Evolutionary conservation across 1,284 basidiomycete genomes (phyloP).

Genomic region (Melampsora medusae): DNA sequence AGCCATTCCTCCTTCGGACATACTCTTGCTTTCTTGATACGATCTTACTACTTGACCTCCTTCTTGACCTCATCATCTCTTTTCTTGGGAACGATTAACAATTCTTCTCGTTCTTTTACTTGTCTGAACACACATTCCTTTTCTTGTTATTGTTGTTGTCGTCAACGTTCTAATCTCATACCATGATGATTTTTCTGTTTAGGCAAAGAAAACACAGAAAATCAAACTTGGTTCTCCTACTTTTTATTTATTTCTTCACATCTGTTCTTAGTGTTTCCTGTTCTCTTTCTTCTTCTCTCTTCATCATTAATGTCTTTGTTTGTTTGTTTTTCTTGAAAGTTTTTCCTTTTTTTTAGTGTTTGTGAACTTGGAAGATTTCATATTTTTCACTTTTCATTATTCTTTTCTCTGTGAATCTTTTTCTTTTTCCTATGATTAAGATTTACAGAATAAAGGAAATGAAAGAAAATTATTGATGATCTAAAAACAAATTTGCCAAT

Average conservation of each 20-base stretch:
- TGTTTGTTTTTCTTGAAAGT: not conserved
- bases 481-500: too few species aligned
- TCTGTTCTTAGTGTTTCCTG: not conserved
- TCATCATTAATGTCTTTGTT: not conserved
- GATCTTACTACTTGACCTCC: too few species aligned
- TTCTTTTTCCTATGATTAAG: too few species aligned
- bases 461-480: too few species aligned
- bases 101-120: too few species aligned
- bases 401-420: not conserved
- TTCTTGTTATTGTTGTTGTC: not conserved
- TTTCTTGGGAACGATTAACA: too few species aligned
- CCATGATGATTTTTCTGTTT: not conserved
- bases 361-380: not conserved
- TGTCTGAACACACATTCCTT: not conserved
- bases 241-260: not conserved
- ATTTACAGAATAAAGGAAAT: too few species aligned
- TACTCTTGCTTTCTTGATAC: too few species aligned
- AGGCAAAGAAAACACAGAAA: not conserved
- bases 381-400: not conserved
- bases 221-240: not conserved
- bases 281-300: not conserved
- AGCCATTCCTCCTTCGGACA: too few species aligned
- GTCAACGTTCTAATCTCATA: not conserved
- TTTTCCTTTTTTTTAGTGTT: not conserved
- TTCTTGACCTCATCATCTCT: too few species aligned